A percentile compares a stretch with the other conserved stretches of the same genome.
Conservation (phyloP, 2,329 filamentous ascomycete genomes). For the Fusarium guadeloupense region DNA sequence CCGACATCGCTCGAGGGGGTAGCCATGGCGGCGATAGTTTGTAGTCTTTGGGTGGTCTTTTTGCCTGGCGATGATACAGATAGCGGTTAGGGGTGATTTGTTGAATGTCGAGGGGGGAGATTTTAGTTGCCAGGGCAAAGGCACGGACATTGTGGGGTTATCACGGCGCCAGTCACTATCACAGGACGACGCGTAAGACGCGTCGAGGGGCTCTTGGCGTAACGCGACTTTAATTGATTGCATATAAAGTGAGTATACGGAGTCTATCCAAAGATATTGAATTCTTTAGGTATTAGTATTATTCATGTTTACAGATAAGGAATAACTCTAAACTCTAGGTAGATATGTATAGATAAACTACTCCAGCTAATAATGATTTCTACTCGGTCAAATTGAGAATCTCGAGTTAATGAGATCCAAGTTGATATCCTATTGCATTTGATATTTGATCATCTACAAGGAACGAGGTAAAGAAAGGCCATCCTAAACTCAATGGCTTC, state of each 20-base stretch:
- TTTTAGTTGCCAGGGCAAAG: conserved; percentile 37
- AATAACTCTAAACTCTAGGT: too few species aligned
- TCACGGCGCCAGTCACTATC: conserved; percentile 1
- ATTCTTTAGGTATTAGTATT: too few species aligned
- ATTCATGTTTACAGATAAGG: too few species aligned
- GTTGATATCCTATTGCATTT: too few species aligned
- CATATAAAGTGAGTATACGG: conserved; percentile 23
- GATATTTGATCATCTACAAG: too few species aligned
- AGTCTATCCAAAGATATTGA: too few species aligned
- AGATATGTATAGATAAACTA: too few species aligned
- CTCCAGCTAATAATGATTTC: too few species aligned
- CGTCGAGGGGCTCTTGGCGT: conserved; percentile 45
- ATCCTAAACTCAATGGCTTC: too few species aligned
- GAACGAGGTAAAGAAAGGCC: too few species aligned
- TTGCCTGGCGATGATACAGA: not conserved
- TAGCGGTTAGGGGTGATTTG: conserved; percentile 5
- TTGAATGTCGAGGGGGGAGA: conserved; percentile 36
- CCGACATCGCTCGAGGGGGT: conserved; percentile 63
- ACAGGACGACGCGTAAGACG: conserved; percentile 43
- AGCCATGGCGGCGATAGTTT: conserved; percentile 51
- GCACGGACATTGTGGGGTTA: conserved; percentile 27
- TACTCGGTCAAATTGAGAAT: too few species aligned
- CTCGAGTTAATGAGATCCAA: too few species aligned
- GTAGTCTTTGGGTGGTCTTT: not conserved
- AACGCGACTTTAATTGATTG: conserved; percentile 54